Evolutionary conservation across 345 rosid genomes (phyloP).

Genomic region (Lepidium didymum): DNA sequence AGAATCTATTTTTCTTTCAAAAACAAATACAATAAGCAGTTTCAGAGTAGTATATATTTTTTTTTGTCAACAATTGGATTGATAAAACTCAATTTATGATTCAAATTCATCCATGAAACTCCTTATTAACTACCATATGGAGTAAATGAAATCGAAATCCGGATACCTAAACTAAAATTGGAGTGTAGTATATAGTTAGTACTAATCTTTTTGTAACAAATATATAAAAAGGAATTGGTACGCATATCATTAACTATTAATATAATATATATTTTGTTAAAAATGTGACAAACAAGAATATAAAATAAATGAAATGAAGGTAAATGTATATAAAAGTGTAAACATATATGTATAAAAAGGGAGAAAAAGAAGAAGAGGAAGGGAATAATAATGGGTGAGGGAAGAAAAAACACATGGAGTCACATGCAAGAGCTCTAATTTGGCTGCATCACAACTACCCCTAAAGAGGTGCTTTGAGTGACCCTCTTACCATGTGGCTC

Average conservation of each 20-base stretch:
- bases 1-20: background rate
- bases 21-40: background rate
- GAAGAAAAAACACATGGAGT: slow-evolving; percentile 34
- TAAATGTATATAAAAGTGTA: background rate
- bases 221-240: no score
- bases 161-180: no score
- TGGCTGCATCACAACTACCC: slow-evolving; percentile 36
- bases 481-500: slow-evolving; percentile 31
- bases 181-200: no score
- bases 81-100: no score
- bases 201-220: no score
- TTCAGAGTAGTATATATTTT: background rate
- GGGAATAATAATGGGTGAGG: slow-evolving; percentile 18
- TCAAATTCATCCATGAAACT: no score
- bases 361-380: background rate
- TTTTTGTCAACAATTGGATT: no score
- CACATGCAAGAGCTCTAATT: slow-evolving; percentile 33
- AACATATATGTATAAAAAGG: background rate
- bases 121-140: no score
- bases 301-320: background rate
- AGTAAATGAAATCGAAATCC: no score
- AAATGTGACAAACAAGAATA: background rate
- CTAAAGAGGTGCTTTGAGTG: slow-evolving; percentile 26
- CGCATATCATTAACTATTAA: no score
- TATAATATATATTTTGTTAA: background rate